phyloP scores from a whole-genome alignment of 352 stramenopile species.

The Globisporangium ultimum region DNA sequence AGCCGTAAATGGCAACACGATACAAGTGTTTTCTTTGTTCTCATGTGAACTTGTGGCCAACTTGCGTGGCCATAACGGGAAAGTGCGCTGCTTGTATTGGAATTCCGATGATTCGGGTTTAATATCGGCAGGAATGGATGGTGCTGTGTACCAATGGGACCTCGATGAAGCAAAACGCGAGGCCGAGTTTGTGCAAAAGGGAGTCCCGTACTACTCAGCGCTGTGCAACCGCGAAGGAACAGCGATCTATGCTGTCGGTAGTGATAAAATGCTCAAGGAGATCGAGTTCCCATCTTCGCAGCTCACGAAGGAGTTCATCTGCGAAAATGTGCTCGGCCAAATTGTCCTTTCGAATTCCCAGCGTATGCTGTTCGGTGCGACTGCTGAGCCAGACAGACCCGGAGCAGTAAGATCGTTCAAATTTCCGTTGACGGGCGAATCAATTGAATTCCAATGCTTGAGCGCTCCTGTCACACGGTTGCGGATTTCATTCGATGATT shows the following conservation, averaged over 20 bases:
- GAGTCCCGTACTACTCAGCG: slow-evolving; percentile 87
- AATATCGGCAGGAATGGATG: slow-evolving; percentile 89
- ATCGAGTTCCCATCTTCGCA: slow-evolving; percentile 82
- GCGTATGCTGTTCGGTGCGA: slow-evolving; percentile 88
- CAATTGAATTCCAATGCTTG: slow-evolving; percentile 84
- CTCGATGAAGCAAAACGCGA: slow-evolving; percentile 89
- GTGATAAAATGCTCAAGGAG: slow-evolving; percentile 89
- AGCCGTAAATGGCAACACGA: slow-evolving; percentile 91
- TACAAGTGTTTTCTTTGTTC: slow-evolving; percentile 92
- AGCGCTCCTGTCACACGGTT: slow-evolving; percentile 78
- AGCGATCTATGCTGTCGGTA: slow-evolving; percentile 81
- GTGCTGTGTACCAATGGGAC: slow-evolving; percentile 93
- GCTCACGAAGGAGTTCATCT: slow-evolving; percentile 80
- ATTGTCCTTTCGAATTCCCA: slow-evolving; percentile 83
- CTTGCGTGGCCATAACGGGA: slow-evolving; percentile 91
- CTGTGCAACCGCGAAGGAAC: slow-evolving; percentile 82
- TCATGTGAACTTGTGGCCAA: slow-evolving; percentile 88
- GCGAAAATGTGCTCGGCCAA: slow-evolving; percentile 76
- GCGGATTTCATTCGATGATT: slow-evolving; percentile 83
- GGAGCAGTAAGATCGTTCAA: slow-evolving; percentile 85
- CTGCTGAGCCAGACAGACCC: slow-evolving; percentile 63
- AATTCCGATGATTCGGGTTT: slow-evolving; percentile 84
- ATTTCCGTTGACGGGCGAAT: slow-evolving; percentile 89
- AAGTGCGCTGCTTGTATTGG: slow-evolving; percentile 88
- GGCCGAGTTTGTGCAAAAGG: slow-evolving; percentile 93